Evolutionary conservation across 2,329 filamentous ascomycete species (phyloP).

Genomic region (Fusarium sp.): DNA sequence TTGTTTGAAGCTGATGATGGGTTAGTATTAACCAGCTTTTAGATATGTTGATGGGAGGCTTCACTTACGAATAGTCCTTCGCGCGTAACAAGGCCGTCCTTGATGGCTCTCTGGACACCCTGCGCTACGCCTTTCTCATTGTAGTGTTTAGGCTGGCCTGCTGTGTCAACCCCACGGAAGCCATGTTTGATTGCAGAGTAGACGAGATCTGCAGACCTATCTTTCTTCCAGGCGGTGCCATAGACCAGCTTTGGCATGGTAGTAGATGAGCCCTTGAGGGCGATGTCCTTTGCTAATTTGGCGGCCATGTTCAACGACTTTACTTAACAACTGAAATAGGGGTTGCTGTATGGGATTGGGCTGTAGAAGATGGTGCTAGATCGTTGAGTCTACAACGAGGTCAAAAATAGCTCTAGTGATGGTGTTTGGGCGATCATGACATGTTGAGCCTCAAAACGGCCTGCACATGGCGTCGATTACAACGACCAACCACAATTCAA

Average conservation of each 20-base stretch:
- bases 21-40: not conserved
- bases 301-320: slow-evolving; percentile 10
- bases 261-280: slow-evolving; percentile 50
- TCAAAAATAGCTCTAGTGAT: not conserved
- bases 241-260: slow-evolving; percentile 72
- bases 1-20: slow-evolving; percentile 77
- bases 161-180: slow-evolving; percentile 81
- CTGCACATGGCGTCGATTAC: slow-evolving; percentile 14
- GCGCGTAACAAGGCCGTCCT: slow-evolving; percentile 66
- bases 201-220: slow-evolving; percentile 74
- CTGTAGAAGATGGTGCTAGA: not conserved
- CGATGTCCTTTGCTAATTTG: slow-evolving; percentile 52
- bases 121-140: slow-evolving; percentile 77
- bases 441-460: slow-evolving; percentile 32
- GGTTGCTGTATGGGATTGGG: no score
- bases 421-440: slow-evolving; percentile 14
- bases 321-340: not conserved
- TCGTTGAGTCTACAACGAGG: not conserved
- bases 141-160: slow-evolving; percentile 83
- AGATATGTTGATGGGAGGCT: not conserved
- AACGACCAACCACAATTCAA: slow-evolving; percentile 6
- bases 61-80: slow-evolving; percentile 71
- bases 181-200: slow-evolving; percentile 75
- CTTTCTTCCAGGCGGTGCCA: slow-evolving; percentile 89
- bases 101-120: slow-evolving; percentile 72